Evolutionary conservation across 1,139 yeast species (phyloP).

Genomic region (Torulaspora globosa): DNA sequence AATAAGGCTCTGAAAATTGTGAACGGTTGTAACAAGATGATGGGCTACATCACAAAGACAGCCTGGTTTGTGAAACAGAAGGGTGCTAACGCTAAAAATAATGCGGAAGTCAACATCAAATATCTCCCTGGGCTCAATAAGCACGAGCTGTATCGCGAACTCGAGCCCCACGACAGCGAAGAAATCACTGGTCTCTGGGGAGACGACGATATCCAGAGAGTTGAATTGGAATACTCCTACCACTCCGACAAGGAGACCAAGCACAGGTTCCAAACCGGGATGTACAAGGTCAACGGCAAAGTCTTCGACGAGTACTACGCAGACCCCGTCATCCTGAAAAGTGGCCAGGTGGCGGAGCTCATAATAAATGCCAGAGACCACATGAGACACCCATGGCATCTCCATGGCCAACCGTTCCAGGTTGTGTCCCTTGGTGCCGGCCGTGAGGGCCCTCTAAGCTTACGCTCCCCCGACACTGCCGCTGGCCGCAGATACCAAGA

Average conservation of each 20-base stretch:
- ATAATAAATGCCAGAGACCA: conserved; percentile 72
- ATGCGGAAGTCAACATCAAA: conserved; percentile 11
- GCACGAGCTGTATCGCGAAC: conserved; percentile 22
- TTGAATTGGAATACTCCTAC: conserved; percentile 25
- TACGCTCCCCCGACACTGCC: conserved; percentile 37
- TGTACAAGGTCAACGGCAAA: conserved; percentile 28
- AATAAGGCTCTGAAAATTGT: conserved; percentile 23
- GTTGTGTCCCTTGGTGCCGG: conserved; percentile 53
- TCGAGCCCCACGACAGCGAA: conserved; percentile 16
- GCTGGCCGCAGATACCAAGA: conserved; percentile 23
- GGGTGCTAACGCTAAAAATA: background rate
- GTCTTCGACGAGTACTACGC: conserved; percentile 25
- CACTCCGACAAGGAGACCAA: conserved; percentile 11
- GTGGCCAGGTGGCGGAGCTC: conserved; percentile 61
- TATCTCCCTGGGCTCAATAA: conserved; percentile 25
- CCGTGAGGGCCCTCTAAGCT: conserved; percentile 43
- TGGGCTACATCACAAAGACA: conserved; percentile 31
- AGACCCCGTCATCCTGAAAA: conserved; percentile 42
- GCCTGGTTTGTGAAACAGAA: conserved; percentile 19
- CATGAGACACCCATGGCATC: conserved; percentile 89
- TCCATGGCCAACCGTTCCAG: conserved; percentile 85
- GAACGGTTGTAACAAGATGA: conserved; percentile 35
- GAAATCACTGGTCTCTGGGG: conserved; percentile 12
- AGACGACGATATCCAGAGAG: conserved; percentile 6
- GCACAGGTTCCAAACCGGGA: conserved; percentile 21